Conservation (phyloP, 2,329 filamentous ascomycete species). For the Trichoderma semiorbis region DNA sequence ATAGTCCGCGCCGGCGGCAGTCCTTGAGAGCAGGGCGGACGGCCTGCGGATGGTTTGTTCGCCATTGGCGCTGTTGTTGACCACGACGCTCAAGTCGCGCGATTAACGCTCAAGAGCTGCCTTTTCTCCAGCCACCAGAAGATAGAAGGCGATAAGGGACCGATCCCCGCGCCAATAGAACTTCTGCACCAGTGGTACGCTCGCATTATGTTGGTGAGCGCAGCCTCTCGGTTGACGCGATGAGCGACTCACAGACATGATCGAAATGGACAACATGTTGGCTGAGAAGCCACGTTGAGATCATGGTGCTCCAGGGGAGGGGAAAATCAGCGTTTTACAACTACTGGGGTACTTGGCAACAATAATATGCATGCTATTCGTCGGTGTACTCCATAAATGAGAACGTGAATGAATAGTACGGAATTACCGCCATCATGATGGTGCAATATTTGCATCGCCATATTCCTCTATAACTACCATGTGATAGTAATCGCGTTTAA, state of each 20-base stretch:
- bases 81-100: constrained; percentile 54
- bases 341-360: neutral
- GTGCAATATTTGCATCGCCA: neutral
- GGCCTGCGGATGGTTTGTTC: constrained; percentile 63
- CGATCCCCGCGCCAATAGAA: constrained; percentile 29
- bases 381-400: neutral
- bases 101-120: constrained; percentile 63
- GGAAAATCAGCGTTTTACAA: neutral
- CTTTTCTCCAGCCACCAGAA: constrained; percentile 49
- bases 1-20: constrained; percentile 64
- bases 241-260: neutral
- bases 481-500: neutral
- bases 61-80: constrained; percentile 61
- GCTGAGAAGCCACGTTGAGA: neutral
- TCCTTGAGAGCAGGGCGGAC: constrained; percentile 53
- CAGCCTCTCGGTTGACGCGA: neutral
- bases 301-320: neutral
- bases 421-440: neutral
- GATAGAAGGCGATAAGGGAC: constrained; percentile 32
- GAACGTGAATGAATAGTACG: neutral
- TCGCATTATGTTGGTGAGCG: constrained; percentile 30
- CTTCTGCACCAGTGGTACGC: constrained; percentile 41
- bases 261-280: neutral
- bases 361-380: neutral
- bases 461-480: neutral